Evolutionary conservation across 1,284 basidiomycete species (phyloP).

Genomic region (Porodaedalea pini): DNA sequence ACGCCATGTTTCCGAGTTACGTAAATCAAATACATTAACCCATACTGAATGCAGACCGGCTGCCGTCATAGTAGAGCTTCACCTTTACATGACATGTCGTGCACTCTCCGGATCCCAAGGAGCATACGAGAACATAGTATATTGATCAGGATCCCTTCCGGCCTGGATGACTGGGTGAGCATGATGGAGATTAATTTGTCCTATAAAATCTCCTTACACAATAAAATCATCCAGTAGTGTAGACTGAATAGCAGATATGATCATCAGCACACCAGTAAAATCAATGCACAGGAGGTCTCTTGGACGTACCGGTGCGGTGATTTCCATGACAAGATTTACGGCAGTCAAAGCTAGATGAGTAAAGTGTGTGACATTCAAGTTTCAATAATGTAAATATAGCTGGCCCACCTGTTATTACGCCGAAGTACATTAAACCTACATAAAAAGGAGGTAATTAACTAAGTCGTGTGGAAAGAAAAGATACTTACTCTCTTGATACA

Average conservation of each 20-base stretch:
- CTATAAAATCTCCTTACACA: neutral
- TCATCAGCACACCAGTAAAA: neutral
- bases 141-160: slow-evolving; percentile 1
- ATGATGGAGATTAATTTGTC: neutral
- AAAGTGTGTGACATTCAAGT: neutral
- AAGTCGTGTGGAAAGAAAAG: neutral
- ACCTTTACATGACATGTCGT: neutral
- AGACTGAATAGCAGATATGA: neutral
- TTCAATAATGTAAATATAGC: neutral
- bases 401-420: neutral
- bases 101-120: neutral
- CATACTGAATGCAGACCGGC: no score
- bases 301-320: neutral
- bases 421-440: neutral
- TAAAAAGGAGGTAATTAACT: neutral
- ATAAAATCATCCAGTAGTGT: neutral
- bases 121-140: slow-evolving; percentile 2
- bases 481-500: neutral
- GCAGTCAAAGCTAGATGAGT: neutral
- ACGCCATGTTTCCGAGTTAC: no score
- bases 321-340: neutral
- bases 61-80: no score
- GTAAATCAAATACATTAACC: no score
- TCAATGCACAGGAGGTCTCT: no score
- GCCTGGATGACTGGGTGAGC: neutral